Percentiles rank a stretch among this genome's conserved stretches.
Evolutionary conservation across 208 protist species (phyloP).

Genomic region (Leishmania guyanensis): DNA sequence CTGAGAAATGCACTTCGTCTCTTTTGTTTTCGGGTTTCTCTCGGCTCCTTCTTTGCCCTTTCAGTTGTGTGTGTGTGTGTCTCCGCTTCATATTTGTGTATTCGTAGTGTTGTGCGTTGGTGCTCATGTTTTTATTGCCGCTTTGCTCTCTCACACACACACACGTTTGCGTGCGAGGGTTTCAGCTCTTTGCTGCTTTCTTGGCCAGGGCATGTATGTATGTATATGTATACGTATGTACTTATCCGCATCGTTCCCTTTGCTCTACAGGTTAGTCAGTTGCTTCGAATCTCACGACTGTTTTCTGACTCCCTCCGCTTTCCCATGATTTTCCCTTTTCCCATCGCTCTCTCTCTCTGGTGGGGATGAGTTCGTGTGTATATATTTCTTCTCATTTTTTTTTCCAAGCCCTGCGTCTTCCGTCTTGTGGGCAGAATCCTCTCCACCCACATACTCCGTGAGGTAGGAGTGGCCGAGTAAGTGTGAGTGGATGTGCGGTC

Average conservation of each 20-base stretch:
- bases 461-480: background rate
- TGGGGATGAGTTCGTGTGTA: no score
- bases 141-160: background rate
- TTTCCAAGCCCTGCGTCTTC: background rate
- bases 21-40: background rate
- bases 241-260: background rate
- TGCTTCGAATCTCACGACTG: background rate
- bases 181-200: background rate
- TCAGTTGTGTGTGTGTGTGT: background rate
- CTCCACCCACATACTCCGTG: background rate
- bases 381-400: background rate
- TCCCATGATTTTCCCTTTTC: background rate
- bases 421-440: background rate
- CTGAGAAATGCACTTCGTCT: background rate
- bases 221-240: background rate
- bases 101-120: background rate
- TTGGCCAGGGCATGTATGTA: background rate
- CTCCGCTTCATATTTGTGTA: background rate
- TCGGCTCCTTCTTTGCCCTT: background rate
- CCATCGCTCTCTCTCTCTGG: background rate
- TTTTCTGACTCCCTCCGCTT: background rate
- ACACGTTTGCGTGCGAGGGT: background rate
- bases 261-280: background rate
- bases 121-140: slow-evolving; percentile 5
- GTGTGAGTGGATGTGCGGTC: background rate